phyloP scores from a whole-genome alignment of 164 flowering plant species.

The Tinospora cordifolia region DNA sequence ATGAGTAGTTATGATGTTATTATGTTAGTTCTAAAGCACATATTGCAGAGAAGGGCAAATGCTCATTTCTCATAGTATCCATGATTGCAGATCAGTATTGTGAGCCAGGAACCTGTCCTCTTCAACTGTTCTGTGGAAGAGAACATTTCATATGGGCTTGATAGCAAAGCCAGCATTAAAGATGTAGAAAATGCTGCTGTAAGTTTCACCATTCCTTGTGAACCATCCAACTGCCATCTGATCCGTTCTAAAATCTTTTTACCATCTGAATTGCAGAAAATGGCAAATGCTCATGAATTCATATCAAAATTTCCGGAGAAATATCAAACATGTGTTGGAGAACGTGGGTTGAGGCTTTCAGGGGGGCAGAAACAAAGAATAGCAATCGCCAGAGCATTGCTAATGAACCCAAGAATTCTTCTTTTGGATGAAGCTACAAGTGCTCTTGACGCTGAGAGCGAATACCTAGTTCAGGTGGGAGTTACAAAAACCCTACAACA shows the following conservation, averaged over 20 bases:
- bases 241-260: not conserved
- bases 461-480: constrained; percentile 83
- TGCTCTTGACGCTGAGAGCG: constrained; percentile 97
- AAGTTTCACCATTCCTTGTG: constrained; percentile 23
- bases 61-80: not conserved
- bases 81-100: constrained; percentile 72
- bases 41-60: no score
- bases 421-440: constrained; percentile 98
- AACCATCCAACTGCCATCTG: not conserved
- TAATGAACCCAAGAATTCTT: constrained; percentile 86
- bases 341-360: constrained; percentile 87
- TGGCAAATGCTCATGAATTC: constrained; percentile 98
- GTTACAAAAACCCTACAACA: not conserved
- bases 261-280: constrained; percentile 48
- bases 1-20: no score
- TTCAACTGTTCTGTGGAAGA: constrained; percentile 92
- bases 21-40: no score
- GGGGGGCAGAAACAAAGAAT: constrained; percentile 96
- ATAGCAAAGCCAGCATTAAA: constrained; percentile 52
- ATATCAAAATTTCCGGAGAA: constrained; percentile 79
- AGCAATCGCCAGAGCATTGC: constrained; percentile 90
- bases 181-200: constrained; percentile 92
- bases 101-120: constrained; percentile 95
- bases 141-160: constrained; percentile 87
- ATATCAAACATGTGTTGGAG: constrained; percentile 82